Percentiles rank a stretch among this genome's conserved stretches.
Evolutionary conservation across 768 basidiomycete genomes (phyloP).

Genomic region (Rossbeevera mucosa): DNA sequence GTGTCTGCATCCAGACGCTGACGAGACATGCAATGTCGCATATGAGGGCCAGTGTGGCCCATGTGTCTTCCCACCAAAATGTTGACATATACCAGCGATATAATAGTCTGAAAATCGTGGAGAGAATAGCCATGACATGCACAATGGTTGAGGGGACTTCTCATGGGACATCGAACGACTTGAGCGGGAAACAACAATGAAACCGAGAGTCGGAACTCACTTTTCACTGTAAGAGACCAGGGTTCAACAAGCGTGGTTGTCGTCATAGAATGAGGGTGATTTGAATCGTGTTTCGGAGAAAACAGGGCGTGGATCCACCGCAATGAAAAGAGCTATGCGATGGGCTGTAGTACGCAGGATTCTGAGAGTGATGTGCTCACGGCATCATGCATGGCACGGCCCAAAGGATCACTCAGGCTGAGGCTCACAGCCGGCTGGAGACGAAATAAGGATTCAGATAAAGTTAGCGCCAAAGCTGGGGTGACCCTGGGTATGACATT

Average conservation of each 20-base stretch:
- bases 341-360: not conserved
- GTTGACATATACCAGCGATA: constrained; percentile 19
- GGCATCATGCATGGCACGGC: constrained; percentile 2
- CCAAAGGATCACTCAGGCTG: not conserved
- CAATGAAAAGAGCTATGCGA: not conserved
- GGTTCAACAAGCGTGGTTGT: not conserved
- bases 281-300: not conserved
- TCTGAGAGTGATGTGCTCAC: not conserved
- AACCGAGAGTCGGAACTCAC: constrained; percentile 3
- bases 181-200: not conserved
- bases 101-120: constrained; percentile 16
- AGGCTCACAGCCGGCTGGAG: not conserved
- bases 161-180: not conserved
- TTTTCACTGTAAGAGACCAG: constrained; percentile 10
- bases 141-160: constrained; percentile 16
- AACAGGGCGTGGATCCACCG: not conserved
- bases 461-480: not conserved
- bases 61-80: constrained; percentile 28
- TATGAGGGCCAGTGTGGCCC: constrained; percentile 23
- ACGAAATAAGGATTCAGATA: not conserved
- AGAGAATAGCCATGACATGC: constrained; percentile 17
- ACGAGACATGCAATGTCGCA: constrained; percentile 18
- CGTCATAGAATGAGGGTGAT: not conserved
- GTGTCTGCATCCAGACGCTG: constrained; percentile 16
- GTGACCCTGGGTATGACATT: constrained; percentile 2